phyloP scores from a whole-genome alignment of 75 land plant species.

The Pinus albicaulis region DNA sequence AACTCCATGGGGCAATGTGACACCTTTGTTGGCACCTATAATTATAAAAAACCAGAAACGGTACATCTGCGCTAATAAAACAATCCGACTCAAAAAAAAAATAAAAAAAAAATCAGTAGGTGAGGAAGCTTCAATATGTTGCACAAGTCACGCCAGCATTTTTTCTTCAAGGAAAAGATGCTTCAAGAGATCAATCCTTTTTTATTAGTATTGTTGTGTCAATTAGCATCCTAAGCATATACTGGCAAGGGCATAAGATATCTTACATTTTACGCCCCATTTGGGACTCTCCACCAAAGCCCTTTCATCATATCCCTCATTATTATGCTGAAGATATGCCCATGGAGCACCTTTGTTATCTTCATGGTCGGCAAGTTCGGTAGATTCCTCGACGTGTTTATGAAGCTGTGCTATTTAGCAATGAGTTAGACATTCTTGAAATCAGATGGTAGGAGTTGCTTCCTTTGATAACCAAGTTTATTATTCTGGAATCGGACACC shows the following conservation, averaged over 20 bases:
- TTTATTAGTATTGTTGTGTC: too few species aligned
- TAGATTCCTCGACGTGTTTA: constrained; percentile 82
- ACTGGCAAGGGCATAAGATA: constrained; percentile 27
- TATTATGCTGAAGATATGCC: constrained; percentile 65
- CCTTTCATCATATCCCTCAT: constrained; percentile 59
- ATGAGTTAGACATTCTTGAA: constrained; percentile 88
- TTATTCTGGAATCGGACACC: constrained; percentile 76
- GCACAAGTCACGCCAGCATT: neutral
- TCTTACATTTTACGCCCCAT: constrained; percentile 75
- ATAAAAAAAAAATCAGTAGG: too few species aligned
- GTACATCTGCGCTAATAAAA: too few species aligned
- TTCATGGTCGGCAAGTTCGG: constrained; percentile 69
- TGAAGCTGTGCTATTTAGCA: constrained; percentile 87
- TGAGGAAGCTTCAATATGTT: neutral
- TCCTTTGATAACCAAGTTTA: constrained; percentile 66
- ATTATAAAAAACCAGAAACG: too few species aligned
- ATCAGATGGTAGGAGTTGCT: constrained; percentile 62
- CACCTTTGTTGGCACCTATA: too few species aligned
- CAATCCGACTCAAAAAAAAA: too few species aligned
- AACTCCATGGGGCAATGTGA: too few species aligned
- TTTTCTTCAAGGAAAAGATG: neutral
- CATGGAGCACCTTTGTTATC: constrained; percentile 56
- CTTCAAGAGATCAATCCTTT: neutral
- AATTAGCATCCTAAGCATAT: constrained; percentile 13
- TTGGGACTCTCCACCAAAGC: constrained; percentile 81